Evolutionary conservation across 1,284 basidiomycete species (phyloP), one percentile per base, ranked within the genome.

Genomic region (Hortiboletus rubellus): DNA sequence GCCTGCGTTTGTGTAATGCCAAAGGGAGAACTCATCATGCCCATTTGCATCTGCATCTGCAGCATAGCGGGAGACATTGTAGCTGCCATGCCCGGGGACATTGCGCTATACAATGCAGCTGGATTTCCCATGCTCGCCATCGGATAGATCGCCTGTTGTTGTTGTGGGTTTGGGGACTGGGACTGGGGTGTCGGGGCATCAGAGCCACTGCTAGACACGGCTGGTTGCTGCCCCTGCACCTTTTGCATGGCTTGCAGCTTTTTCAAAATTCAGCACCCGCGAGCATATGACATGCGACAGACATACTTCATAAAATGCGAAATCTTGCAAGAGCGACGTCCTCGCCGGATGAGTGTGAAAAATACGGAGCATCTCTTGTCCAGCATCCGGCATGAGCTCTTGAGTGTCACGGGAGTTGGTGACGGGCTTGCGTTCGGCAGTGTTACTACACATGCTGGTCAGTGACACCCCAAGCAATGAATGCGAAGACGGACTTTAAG

Each of bases 361-460:
- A 67, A 97, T 97, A 57, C 91, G 85, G 37, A 98, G 81, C 83
- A 97, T 96, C 72, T 97, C 95, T 71, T 92, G 88, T 3, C 95
- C 96, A 37, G 93, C 94, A 64, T 97, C 95, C 45, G 93, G 92
- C 46, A 94, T 85, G 24, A 98, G 80, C 70, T 98, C 95, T 72
- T 97, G 91, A 5, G 92, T 94, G 67, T 94, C 92, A 63, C 92
- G 83, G 22, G 92, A 96, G 67, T 96, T 96, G 3, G 94, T 97
- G 55, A 98, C 95, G 2, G 95, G 95, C 75, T 98, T 98, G 67
- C 92, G 87, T 73, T 98, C 95, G 67, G 92, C 92, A 4, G 95
- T 98, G 75, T 98, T 98, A 71, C 92, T 95, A 60, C 63, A 65
- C 64, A 53, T 33, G 67, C 62, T 58, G 41, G 63, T 77, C 44